Base-by-base conservation (phyloP, 768 basidiomycete genomes). In the Krasilnikovozyma curviuscula region DNA sequence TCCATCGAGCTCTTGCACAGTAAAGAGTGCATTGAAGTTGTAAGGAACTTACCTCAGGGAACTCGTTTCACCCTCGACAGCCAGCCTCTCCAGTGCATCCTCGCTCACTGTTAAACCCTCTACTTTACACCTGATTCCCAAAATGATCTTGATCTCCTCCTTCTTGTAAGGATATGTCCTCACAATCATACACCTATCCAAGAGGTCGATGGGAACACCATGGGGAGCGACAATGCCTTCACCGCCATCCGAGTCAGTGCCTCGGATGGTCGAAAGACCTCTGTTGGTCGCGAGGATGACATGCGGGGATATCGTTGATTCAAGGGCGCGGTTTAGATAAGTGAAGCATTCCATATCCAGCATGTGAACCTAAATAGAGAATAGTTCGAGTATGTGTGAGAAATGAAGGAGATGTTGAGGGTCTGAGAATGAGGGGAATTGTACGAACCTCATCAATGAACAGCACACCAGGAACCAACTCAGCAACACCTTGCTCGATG, bases 291-390 rank as follows among this genome's bases (percentile, higher is more conserved):
- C 93, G 53, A 97, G 71, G 56, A 98, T 82, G 24, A 98, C 91
- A 4, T 93, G 93, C 0, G 93, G 93, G 3, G 93, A 88, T 78
- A 98, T 85, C 2, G 83, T 78, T 0, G 86, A 88, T 65, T 97
- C 93, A 39, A 98, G 73, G 8, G 95, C 74, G 10, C 86, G 79
- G 65, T 97, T 97, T 31, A 98, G 74, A 67, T 91, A 98, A 5
- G 93, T 95, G 70, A 97, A 98, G 65, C 89, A 95, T 64, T 98
- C 93, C 59, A 97, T 89, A 64, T 98, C 93, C 52, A 98, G 77
- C 91, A 97, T 97, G 68, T 98, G 93, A 21, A 97, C 91, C 88
- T 93, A 41, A 7, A 41, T 18, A 41, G 40, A 40, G 23, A 9
- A 40, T 9, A 21, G 12, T 21, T 9, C 23, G 14, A 9, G 23